phyloP scores from a whole-genome alignment of 306 rosid genomes.

The Cicer chorassanicum region DNA sequence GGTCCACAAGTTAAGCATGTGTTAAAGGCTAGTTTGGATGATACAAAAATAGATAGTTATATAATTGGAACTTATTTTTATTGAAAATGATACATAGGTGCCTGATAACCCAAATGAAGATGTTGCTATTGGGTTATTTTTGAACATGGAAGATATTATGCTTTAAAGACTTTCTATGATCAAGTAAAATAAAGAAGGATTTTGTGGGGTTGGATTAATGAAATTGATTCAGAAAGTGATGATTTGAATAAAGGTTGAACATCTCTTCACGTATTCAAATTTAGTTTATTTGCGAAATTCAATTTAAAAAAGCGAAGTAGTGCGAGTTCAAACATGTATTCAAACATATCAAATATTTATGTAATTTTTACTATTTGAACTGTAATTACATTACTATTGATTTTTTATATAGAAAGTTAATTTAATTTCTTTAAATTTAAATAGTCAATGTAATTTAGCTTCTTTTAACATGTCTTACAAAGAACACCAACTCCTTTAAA shows the following conservation, averaged over 20 bases:
- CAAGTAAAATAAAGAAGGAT: slow-evolving; percentile 64
- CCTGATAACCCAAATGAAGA: slow-evolving; percentile 75
- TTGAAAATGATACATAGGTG: slow-evolving; percentile 70
- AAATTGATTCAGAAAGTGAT: slow-evolving; percentile 62
- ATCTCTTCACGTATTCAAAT: slow-evolving; percentile 61
- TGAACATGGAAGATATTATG: slow-evolving; percentile 79
- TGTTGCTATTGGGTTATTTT: slow-evolving; percentile 73
- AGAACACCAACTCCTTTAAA: neutral
- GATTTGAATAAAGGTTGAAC: slow-evolving; percentile 81
- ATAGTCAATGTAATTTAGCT: neutral
- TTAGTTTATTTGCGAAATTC: too few relatives aligned
- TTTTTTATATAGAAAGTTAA: neutral
- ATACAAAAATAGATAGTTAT: slow-evolving; percentile 60
- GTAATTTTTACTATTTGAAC: neutral
- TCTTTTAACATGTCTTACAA: neutral
- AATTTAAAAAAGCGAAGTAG: too few relatives aligned
- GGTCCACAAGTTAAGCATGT: slow-evolving; percentile 68
- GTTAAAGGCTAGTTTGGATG: slow-evolving; percentile 73
- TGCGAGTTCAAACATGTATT: too few relatives aligned
- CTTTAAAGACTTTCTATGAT: slow-evolving; percentile 80
- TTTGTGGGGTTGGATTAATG: slow-evolving; percentile 77
- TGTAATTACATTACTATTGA: neutral
- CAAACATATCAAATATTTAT: too few relatives aligned
- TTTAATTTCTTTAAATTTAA: neutral
- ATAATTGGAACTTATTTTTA: slow-evolving; percentile 72